These are phyloP conservation scores for Verticillium alfalfae DNA, from an alignment of 2,329 filamentous ascomycete genomes.

Conservation along the genomic window DNA sequence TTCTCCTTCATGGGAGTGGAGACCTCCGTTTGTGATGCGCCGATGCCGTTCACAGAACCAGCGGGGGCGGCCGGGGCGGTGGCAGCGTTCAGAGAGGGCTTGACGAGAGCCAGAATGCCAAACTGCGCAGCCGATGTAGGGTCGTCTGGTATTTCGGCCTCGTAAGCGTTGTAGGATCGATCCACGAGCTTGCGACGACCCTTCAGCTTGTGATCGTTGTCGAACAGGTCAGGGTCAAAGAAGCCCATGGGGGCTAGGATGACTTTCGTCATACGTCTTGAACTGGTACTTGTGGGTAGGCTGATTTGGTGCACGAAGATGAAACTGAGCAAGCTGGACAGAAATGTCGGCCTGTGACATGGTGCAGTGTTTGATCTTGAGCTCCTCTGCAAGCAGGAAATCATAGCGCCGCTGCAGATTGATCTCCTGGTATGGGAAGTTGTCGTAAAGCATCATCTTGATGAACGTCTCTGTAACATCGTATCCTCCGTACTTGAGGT, in stretches of 20 bases:
- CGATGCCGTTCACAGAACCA: slow-evolving; percentile 8
- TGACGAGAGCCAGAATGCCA: slow-evolving; percentile 53
- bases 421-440: slow-evolving; percentile 93
- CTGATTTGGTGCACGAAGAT: slow-evolving; percentile 80
- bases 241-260: slow-evolving; percentile 94
- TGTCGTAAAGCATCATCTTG: slow-evolving; percentile 96
- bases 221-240: slow-evolving; percentile 83
- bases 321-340: slow-evolving; percentile 83
- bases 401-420: slow-evolving; percentile 88
- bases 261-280: slow-evolving; percentile 93
- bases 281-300: slow-evolving; percentile 91
- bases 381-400: slow-evolving; percentile 86
- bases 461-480: slow-evolving; percentile 93
- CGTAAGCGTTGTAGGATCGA: slow-evolving; percentile 89
- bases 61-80: slow-evolving; percentile 22
- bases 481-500: slow-evolving; percentile 86
- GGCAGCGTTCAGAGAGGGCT: slow-evolving; percentile 48
- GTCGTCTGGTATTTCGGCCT: slow-evolving; percentile 80
- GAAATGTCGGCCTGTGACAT: slow-evolving; percentile 87
- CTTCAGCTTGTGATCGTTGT: slow-evolving; percentile 72
- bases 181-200: slow-evolving; percentile 77
- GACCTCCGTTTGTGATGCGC: slow-evolving; percentile 39
- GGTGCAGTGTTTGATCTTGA: slow-evolving; percentile 90
- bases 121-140: slow-evolving; percentile 81
- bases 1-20: slow-evolving; percentile 59